phyloP scores from a whole-genome alignment of 2,329 filamentous ascomycete species.

The Neoascochyta sp. region DNA sequence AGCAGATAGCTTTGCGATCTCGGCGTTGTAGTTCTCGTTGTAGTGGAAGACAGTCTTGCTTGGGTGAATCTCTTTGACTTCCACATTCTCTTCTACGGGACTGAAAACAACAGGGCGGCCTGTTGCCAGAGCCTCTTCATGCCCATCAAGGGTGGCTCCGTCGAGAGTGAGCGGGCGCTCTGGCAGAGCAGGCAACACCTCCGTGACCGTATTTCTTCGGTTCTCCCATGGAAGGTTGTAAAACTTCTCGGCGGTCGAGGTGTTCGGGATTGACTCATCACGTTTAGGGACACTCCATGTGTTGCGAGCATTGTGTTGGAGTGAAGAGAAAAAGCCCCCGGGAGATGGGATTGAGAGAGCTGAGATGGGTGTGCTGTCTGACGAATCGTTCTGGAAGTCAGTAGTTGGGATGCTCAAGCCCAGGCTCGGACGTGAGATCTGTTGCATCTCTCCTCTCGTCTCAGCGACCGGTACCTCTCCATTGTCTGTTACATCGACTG shows the following conservation, averaged over 20 bases:
- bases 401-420: slow-evolving; percentile 25
- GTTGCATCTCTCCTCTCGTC: slow-evolving; percentile 59
- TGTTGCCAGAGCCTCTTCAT: slow-evolving; percentile 29
- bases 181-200: slow-evolving; percentile 13
- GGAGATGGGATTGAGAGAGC: slow-evolving; percentile 86
- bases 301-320: slow-evolving; percentile 69
- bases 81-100: slow-evolving; percentile 39
- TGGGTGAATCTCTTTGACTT: slow-evolving; percentile 55
- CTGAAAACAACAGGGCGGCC: slow-evolving; percentile 29
- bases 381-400: slow-evolving; percentile 34
- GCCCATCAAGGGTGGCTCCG: slow-evolving; percentile 35
- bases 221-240: slow-evolving; percentile 75
- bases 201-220: slow-evolving; percentile 23
- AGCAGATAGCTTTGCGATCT: slow-evolving; percentile 66
- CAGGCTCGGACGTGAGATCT: slow-evolving; percentile 52
- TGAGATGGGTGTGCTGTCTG: slow-evolving; percentile 62
- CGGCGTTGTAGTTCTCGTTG: slow-evolving; percentile 69
- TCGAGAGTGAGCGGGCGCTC: slow-evolving; percentile 24
- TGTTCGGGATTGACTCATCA: slow-evolving; percentile 62
- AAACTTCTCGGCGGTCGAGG: slow-evolving; percentile 87
- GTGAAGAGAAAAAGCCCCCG: slow-evolving; percentile 83
- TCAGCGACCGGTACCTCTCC: slow-evolving; percentile 37
- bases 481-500: slow-evolving; percentile 15
- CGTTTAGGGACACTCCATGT: slow-evolving; percentile 67
- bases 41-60: slow-evolving; percentile 67